Evolutionary conservation across 768 basidiomycete genomes (phyloP), one percentile per base, ranked within the genome.

Genomic region (Suillus variegatus): DNA sequence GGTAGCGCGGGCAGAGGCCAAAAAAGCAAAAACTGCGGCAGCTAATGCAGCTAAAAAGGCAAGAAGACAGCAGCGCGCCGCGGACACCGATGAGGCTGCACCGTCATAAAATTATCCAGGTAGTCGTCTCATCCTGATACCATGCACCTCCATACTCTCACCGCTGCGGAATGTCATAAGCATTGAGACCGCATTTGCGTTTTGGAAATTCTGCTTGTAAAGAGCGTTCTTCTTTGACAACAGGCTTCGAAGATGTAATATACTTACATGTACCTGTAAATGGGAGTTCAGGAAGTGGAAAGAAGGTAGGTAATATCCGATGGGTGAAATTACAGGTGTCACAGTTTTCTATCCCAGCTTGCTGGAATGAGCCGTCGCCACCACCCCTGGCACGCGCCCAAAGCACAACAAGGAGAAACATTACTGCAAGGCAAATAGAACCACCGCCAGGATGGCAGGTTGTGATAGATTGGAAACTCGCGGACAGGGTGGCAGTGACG

Each of bases 1-100:
- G 84, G 74, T 67, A 56, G 88, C 86, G 4, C 85, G 85, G 55
- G 91, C 86, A 18, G 91, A 92, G 62, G 90, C 91, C 2, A 94
- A 94, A 77, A 94, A 93, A 79, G 87, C 87, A 4, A 94, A 94
- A 73, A 86, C 89, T 1, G 91, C 91, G 3, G 91, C 92, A 52
- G 93, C 94, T 4, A 95, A 89, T 73, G 94, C 93, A 47, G 93
- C 93, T 13, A 96, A 96, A 82, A 96, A 96, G 80, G 93, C 93
- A 38, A 81, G 92, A 67, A 83, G 92, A 67, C 84, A 84, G 54
- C 85, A 84, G 65, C 83, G 90, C 46, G 83, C 83, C 32, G 77
- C 79, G 12, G 87, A 85, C 6, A 6, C 25, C 41, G 58, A 25
- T 64, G 82, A n/a, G 6, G 69, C 35, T 63, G 35, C 5, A 52